Evolutionary conservation across 331 rosid genomes (phyloP), one percentile per base, ranked within the genome.

Genomic region (Dryas integrifolia): DNA sequence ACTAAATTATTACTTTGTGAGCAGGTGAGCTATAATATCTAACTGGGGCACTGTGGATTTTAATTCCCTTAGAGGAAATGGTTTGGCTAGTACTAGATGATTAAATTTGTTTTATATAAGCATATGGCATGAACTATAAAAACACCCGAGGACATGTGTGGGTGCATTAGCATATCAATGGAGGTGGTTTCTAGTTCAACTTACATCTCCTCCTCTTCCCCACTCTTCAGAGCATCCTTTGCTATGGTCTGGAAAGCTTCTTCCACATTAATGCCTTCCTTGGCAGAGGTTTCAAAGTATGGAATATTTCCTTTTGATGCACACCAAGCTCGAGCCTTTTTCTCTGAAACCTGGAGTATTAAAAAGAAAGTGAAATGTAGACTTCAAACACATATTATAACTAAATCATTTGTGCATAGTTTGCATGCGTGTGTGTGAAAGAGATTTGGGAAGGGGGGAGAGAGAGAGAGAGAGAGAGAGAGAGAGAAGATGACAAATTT

Each of bases 321-420:
- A 88, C 99, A 95, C 99, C 99, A 95, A 56, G 97, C 99, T 40
- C 96, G 92, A 56, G 99, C 99, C 78, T 95, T 95, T 85, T 92
- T 95, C 82, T 89, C 97, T 0, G 99, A 89, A 51, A 95, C 99
- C 99, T 95, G 80, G 63, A 62, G 47, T 66, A 58, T 44, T 45
- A 69, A 67, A 46, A 70, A 24, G 35, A 71, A 8, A 53, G 12
- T 14, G 8, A 58, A 30, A 44, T 26, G 8, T 56, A 7, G 43
- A 64, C 52, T 45, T 52, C 52, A 30, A 56, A 30, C 53, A 35
- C 6, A 26, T 6, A 11, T n/a, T 13, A 60, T 56, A 72, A 18
- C 26, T 16, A 72, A 53, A 55, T 38, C 67, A 58, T 48, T 2
- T 57, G 13, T 64, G 49, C n/a, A 64, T 45, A 56, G 15, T 11